A percentile compares a stretch with the other conserved stretches of the same genome.
phyloP scores from a whole-genome alignment of 768 basidiomycete genomes.

The Lentinula sp. region DNA sequence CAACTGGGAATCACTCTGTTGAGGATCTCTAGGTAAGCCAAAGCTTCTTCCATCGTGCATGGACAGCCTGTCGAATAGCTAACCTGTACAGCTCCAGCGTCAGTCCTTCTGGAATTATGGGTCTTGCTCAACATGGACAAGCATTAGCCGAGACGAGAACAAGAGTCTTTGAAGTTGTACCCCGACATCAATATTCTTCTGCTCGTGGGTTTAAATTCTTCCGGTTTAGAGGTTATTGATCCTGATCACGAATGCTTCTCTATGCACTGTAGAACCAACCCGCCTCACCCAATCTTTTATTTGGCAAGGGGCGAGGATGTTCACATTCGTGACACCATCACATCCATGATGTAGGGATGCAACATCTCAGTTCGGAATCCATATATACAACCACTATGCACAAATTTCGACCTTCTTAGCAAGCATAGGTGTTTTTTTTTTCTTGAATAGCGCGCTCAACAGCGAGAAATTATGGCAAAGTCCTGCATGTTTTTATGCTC shows the following conservation, averaged over 20 bases:
- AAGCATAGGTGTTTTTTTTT: slow-evolving; percentile 5
- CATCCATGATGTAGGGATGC: slow-evolving; percentile 9
- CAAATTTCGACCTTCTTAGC: slow-evolving; percentile 3
- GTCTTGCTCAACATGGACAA: slow-evolving; percentile 51
- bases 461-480: no score
- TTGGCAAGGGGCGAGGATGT: slow-evolving; percentile 49
- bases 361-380: background rate
- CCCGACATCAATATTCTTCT: slow-evolving; percentile 68
- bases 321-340: slow-evolving; percentile 28
- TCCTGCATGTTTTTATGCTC: no score
- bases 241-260: slow-evolving; percentile 10
- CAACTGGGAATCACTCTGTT: slow-evolving; percentile 69
- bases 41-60: slow-evolving; percentile 9
- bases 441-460: no score
- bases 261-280: slow-evolving; percentile 30
- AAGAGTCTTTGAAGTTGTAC: slow-evolving; percentile 70
- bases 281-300: slow-evolving; percentile 46
- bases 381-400: background rate
- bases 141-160: slow-evolving; percentile 71
- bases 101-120: slow-evolving; percentile 45
- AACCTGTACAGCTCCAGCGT: slow-evolving; percentile 23
- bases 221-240: slow-evolving; percentile 2
- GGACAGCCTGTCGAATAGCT: slow-evolving; percentile 9
- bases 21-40: slow-evolving; percentile 66
- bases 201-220: slow-evolving; percentile 52